These are phyloP conservation scores for Cyathus striatus DNA, from an alignment of 768 basidiomycete genomes.

Conservation along the genomic window DNA sequence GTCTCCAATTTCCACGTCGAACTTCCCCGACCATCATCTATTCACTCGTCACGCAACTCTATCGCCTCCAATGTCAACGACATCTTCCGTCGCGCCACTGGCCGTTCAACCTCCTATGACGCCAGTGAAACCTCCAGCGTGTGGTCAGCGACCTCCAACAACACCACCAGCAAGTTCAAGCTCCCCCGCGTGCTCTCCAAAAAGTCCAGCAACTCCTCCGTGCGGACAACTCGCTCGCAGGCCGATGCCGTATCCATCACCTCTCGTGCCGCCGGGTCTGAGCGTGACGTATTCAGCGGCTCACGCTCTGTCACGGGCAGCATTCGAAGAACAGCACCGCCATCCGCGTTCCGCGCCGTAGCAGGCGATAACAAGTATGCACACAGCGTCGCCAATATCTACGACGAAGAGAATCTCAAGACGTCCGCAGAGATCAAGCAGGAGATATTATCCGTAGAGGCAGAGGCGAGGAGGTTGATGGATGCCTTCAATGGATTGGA, in stretches of 20 bases:
- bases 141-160: conserved; percentile 30
- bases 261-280: conserved; percentile 29
- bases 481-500: conserved; percentile 82
- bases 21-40: conserved; percentile 38
- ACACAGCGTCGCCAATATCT: conserved; percentile 30
- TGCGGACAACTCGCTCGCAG: conserved; percentile 40
- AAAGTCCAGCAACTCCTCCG: conserved; percentile 44
- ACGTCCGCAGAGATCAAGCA: conserved; percentile 59
- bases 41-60: conserved; percentile 12
- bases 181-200: conserved; percentile 34
- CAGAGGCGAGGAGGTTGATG: conserved; percentile 63
- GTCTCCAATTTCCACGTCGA: conserved; percentile 36
- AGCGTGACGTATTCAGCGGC: conserved; percentile 21
- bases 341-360: conserved; percentile 49
- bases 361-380: conserved; percentile 28
- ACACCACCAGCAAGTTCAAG: conserved; percentile 33
- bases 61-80: conserved; percentile 46
- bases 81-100: conserved; percentile 46
- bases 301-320: conserved; percentile 41
- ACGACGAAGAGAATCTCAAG: conserved; percentile 53
- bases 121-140: conserved; percentile 45
- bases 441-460: conserved; percentile 66
- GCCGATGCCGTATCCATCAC: conserved; percentile 38
- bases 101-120: conserved; percentile 33
- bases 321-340: conserved; percentile 46